Base-by-base conservation (phyloP, 345 rosid species). In the Eucalyptus pauciflora region DNA sequence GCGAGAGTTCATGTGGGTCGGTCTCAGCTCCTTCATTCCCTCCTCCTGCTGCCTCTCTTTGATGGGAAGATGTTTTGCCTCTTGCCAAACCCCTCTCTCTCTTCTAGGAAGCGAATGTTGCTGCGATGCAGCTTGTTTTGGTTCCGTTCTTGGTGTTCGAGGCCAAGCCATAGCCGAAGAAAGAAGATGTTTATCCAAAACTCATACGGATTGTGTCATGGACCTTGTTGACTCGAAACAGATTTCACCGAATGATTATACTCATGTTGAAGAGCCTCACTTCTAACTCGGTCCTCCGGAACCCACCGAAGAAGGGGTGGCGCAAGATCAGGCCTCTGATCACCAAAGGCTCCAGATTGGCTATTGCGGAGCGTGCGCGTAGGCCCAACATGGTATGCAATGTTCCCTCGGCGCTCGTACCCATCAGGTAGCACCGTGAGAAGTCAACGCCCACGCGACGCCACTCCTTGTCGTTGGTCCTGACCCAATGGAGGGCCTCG, bases 261-360 rank as follows among this genome's bases (percentile, higher is more conserved):
- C 3, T 12, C 4, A 17, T 17, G 3, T 41, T 41, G 41, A 41
- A 41, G 41, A 41, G 41, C 41, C 41, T 41, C 41, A 41, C 41
- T 41, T 41, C 41, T 5, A 1, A 41, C 13, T 37, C 37, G 48
- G 89, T 85, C 50, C 94, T 90, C 9, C 54, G 4, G 13, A 29
- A 15, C 41, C 95, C 94, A 14, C 94, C 92, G 22, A 91, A 92
- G 91, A 93, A 79, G 2, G 94, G 93, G 85, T 91, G 94, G 89
- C 89, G 91, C 64, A 92, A 71, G 10, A 92, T 52, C 69, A 93
- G 52, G 3, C 93, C 94, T 7, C 45, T 51, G 6, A 93, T 88
- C 45, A 88, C 90, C 29, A 92, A 64, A 3, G 93, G 93, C 10
- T 45, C 87, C 60, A 91, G 33, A 60, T 90, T 88, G 46, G 50